These are phyloP conservation scores for Gleditsia sinensis DNA, from an alignment of 306 rosid genomes.

Conservation along the genomic window DNA sequence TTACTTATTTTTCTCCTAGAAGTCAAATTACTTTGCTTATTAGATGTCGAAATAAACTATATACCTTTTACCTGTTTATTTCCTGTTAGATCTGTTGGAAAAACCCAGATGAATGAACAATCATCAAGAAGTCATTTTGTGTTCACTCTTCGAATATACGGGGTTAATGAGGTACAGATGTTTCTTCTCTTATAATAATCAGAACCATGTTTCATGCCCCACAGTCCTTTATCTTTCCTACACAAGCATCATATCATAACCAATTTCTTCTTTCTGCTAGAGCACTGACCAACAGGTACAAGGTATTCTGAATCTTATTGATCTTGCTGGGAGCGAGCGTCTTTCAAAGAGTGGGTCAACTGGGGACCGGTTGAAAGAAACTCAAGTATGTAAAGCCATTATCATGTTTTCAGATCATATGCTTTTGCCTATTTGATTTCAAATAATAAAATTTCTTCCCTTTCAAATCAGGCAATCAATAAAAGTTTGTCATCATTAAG, in stretches of 20 bases:
- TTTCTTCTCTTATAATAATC: slow-evolving; percentile 25
- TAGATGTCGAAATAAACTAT: slow-evolving; percentile 13
- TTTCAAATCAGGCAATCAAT: slow-evolving; percentile 75
- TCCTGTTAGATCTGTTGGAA: slow-evolving; percentile 81
- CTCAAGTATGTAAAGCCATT: slow-evolving; percentile 66
- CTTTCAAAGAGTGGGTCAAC: slow-evolving; percentile 97
- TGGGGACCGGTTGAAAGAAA: slow-evolving; percentile 90
- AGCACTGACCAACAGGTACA: slow-evolving; percentile 98
- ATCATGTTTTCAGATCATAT: not conserved
- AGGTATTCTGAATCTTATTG: slow-evolving; percentile 90
- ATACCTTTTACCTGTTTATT: slow-evolving; percentile 16
- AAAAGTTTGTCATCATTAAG: slow-evolving; percentile 87
- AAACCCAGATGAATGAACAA: slow-evolving; percentile 97
- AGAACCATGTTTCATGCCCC: not conserved
- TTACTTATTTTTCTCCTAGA: not conserved
- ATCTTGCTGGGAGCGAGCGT: slow-evolving; percentile 99
- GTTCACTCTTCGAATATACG: slow-evolving; percentile 90
- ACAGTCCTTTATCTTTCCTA: not conserved
- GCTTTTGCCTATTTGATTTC: slow-evolving; percentile 11
- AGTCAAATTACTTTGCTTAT: not conserved
- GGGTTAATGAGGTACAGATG: slow-evolving; percentile 80
- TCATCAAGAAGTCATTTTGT: slow-evolving; percentile 99
- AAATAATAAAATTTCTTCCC: slow-evolving; percentile 22
- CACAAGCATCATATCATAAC: slow-evolving; percentile 2
- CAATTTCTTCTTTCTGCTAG: slow-evolving; percentile 43